Base-by-base conservation (phyloP, 2,329 filamentous ascomycete genomes). In the Mariannaea sp. region DNA sequence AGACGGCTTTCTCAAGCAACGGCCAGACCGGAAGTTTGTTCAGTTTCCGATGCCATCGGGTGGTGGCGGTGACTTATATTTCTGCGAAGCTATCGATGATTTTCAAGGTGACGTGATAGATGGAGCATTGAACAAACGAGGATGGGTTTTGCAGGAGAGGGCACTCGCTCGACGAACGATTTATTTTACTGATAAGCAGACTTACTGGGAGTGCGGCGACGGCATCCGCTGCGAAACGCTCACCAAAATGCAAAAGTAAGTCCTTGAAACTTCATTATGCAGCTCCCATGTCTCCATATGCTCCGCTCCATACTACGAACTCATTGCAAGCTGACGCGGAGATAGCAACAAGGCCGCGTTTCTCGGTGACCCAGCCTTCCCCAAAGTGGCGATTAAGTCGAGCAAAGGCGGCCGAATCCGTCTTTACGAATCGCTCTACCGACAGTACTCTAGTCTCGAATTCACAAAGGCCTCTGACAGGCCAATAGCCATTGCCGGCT, bases 301-400 rank as follows among this genome's bases (percentile, higher is more conserved):
- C n/a, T n/a, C n/a, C n/a, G n/a, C n/a, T n/a, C n/a, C n/a, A n/a
- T n/a, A n/a, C n/a, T n/a, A n/a, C n/a, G n/a, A n/a, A n/a, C n/a
- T n/a, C n/a, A n/a, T n/a, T n/a, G n/a, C n/a, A n/a, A 26, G 4
- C 13, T 12, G 10, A 13, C n/a, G n/a, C 41, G 44, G n/a, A 29
- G 12, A 27, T 8, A 60, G 57, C 39, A 49, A 30, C 19, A 36
- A 55, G 17, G 59, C 55, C 0, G 48, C 60, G 1, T 60, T 60
- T 13, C 53, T 64, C 4, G 60, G 61, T 2, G 61, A 64, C 12
- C 20, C 61, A 1, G 56, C 60, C 6, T 64, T 64, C 14, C 61
- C 61, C 1, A 30, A 57, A 5, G 8, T 51, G 0, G 50, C 52
- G 0, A 45, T 46, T 2, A 27, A 12, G 3, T 58, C 52, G 1